These are phyloP conservation scores for Pseudogymnoascus sp. DNA, from an alignment of 2,329 filamentous ascomycete genomes.

Conservation along the genomic window DNA sequence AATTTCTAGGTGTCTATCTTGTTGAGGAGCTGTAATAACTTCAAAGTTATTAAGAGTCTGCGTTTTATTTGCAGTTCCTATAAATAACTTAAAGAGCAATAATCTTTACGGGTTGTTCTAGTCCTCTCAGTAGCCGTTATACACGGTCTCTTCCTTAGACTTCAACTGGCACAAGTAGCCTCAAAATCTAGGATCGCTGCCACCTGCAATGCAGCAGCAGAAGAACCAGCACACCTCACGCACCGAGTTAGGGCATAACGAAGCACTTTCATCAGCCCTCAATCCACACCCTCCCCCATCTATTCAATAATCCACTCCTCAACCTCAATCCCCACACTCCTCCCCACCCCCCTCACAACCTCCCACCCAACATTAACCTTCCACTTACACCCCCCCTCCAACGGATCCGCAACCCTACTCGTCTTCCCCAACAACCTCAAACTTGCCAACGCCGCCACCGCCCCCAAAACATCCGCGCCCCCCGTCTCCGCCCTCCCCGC, in stretches of 20 bases:
- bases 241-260: not conserved
- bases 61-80: not conserved
- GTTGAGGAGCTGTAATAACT: not conserved
- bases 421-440: conserved; percentile 61
- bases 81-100: not conserved
- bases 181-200: no score
- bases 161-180: not conserved
- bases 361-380: conserved; percentile 75
- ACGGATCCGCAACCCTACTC: conserved; percentile 50
- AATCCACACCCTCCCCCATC: not conserved
- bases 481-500: conserved; percentile 19
- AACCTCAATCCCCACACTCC: conserved; percentile 69
- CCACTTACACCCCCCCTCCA: conserved; percentile 67
- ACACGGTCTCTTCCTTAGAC: no score
- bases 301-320: conserved; percentile 68
- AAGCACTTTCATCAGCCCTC: not conserved
- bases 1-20: not conserved
- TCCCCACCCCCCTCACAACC: conserved; percentile 59
- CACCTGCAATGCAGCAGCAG: no score
- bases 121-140: not conserved
- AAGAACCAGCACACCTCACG: no score
- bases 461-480: conserved; percentile 48
- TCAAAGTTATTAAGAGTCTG: not conserved
- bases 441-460: conserved; percentile 64
- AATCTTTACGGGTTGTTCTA: not conserved